phyloP scores from a whole-genome alignment of 805 yeast species.

The Yamadazyma kitorensis region DNA sequence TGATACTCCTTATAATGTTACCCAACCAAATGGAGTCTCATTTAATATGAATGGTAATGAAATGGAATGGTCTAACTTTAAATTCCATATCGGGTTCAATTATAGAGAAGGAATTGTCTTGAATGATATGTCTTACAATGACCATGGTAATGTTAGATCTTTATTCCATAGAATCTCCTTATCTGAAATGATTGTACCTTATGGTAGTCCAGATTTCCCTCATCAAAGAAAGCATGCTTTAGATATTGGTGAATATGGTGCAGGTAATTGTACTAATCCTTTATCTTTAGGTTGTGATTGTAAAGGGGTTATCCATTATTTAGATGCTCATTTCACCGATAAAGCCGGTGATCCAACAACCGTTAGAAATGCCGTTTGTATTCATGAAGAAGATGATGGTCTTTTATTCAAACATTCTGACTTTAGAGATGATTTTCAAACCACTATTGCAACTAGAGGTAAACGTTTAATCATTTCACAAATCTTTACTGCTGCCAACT shows the following conservation, averaged over 20 bases:
- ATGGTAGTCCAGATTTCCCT: slow-evolving; percentile 75
- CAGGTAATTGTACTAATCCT: slow-evolving; percentile 82
- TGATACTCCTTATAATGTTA: slow-evolving; percentile 62
- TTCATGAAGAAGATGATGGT: slow-evolving; percentile 86
- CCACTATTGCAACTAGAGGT: slow-evolving; percentile 73
- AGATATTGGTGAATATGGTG: slow-evolving; percentile 87
- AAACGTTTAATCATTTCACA: slow-evolving; percentile 72
- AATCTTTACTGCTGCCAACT: slow-evolving; percentile 84
- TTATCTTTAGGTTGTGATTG: slow-evolving; percentile 79
- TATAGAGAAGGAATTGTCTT: slow-evolving; percentile 83
- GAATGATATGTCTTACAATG: slow-evolving; percentile 70
- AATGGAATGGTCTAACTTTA: slow-evolving; percentile 76
- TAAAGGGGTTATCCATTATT: slow-evolving; percentile 79
- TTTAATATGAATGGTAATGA: slow-evolving; percentile 67
- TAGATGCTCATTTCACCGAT: slow-evolving; percentile 74
- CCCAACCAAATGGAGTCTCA: slow-evolving; percentile 83
- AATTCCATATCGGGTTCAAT: slow-evolving; percentile 79
- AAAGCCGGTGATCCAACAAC: slow-evolving; percentile 68
- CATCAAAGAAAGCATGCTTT: slow-evolving; percentile 85
- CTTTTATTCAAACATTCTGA: slow-evolving; percentile 78
- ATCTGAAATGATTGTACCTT: slow-evolving; percentile 83
- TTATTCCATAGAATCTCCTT: slow-evolving; percentile 76
- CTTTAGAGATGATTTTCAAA: slow-evolving; percentile 75
- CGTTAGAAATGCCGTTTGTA: slow-evolving; percentile 74
- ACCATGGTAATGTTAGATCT: slow-evolving; percentile 70